These are phyloP conservation scores for Aspergillus ostianus DNA, from an alignment of 495 filamentous ascomycete genomes.

Conservation along the genomic window DNA sequence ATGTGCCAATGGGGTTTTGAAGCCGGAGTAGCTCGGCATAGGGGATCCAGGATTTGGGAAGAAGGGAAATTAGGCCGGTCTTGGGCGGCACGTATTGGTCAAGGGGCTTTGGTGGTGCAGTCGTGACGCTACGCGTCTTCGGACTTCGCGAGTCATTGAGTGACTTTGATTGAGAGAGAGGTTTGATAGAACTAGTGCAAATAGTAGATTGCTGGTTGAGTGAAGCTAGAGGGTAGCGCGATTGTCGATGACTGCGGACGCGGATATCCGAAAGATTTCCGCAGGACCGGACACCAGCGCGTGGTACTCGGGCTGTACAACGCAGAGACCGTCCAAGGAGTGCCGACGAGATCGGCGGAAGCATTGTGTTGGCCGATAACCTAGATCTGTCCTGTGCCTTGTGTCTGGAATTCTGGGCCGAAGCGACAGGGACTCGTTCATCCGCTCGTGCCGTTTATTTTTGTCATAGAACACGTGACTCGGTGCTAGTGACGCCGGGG, in stretches of 20 bases:
- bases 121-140: background rate
- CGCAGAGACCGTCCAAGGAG: background rate
- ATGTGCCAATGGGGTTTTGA: constrained; percentile 92
- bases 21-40: constrained; percentile 92
- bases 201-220: background rate
- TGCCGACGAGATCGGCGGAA: background rate
- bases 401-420: background rate
- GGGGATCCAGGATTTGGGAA: constrained; percentile 77
- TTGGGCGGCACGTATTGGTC: constrained; percentile 64
- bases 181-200: background rate
- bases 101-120: constrained; percentile 13
- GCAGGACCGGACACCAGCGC: background rate
- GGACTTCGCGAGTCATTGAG: background rate
- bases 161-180: background rate
- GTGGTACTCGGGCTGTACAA: background rate
- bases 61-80: constrained; percentile 70
- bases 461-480: background rate
- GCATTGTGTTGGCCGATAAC: background rate
- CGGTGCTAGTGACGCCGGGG: no score
- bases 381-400: background rate
- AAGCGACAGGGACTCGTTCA: background rate
- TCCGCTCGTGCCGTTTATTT: background rate
- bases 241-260: background rate
- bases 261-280: background rate
- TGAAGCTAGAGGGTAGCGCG: background rate